Evolutionary conservation across 2,329 filamentous ascomycete genomes (phyloP).

Genomic region (Colletotrichum liaoningense): DNA sequence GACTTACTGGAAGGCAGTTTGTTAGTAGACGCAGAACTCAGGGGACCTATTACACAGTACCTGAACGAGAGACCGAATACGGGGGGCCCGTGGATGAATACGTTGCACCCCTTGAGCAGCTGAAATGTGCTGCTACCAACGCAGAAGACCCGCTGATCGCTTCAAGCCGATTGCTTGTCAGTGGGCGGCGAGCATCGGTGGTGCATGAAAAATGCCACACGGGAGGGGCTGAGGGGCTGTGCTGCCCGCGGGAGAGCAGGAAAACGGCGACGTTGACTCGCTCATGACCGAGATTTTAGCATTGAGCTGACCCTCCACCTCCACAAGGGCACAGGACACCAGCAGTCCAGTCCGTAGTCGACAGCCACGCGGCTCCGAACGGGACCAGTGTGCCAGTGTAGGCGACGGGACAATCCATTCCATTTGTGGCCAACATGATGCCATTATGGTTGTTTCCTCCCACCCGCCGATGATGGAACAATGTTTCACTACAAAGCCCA

Average conservation of each 20-base stretch:
- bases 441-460: constrained; percentile 24
- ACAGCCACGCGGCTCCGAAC: constrained; percentile 27
- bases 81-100: constrained; percentile 20
- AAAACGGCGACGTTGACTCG: constrained; percentile 28
- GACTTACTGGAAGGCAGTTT: background rate
- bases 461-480: constrained; percentile 3
- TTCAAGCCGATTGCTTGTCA: constrained; percentile 28
- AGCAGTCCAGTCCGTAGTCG: background rate
- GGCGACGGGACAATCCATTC: constrained; percentile 10
- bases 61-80: constrained; percentile 17
- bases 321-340: constrained; percentile 14
- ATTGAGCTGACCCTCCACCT: constrained; percentile 26
- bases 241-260: constrained; percentile 17
- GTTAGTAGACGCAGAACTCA: constrained; percentile 22
- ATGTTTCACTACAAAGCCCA: constrained; percentile 23
- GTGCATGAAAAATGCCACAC: constrained; percentile 27
- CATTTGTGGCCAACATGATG: constrained; percentile 17
- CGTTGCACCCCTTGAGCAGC: constrained; percentile 32
- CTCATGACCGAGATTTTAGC: constrained; percentile 30
- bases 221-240: constrained; percentile 35
- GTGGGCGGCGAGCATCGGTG: constrained; percentile 14
- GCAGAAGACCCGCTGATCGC: constrained; percentile 35
- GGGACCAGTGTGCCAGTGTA: background rate
- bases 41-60: background rate
- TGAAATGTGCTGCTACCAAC: constrained; percentile 32